Evolutionary conservation across 176 grass and related monocot species (phyloP).

Genomic region (Ampelocalamus luodianensis): DNA sequence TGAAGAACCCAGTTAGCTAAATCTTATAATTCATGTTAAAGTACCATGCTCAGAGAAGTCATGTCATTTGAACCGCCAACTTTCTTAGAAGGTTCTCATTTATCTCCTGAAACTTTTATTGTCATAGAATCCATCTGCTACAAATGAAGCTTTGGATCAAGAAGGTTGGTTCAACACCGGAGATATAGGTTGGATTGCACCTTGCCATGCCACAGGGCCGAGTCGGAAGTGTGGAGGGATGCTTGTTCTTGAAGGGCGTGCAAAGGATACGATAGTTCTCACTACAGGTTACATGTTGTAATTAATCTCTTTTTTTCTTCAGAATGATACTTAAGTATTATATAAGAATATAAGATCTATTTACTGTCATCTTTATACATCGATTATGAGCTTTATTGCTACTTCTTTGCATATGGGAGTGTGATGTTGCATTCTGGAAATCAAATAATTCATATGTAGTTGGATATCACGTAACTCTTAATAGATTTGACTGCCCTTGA

Average conservation of each 20-base stretch:
- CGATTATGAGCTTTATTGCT: background rate
- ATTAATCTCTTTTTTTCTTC: background rate
- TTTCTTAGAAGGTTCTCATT: slow-evolving; percentile 6
- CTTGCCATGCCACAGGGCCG: slow-evolving; percentile 54
- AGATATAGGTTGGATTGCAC: slow-evolving; percentile 96
- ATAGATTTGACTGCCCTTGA: slow-evolving; percentile 1
- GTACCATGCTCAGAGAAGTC: background rate
- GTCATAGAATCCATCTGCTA: slow-evolving; percentile 67
- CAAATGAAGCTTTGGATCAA: slow-evolving; percentile 68
- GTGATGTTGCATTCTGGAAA: background rate
- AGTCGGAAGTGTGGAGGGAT: slow-evolving; percentile 86
- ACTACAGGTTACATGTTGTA: slow-evolving; percentile 68
- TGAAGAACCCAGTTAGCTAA: background rate
- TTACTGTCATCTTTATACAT: background rate
- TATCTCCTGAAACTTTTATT: slow-evolving; percentile 12
- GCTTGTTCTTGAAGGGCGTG: slow-evolving; percentile 95
- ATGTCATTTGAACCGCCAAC: background rate
- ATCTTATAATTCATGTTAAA: slow-evolving; percentile 15
- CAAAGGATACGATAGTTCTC: slow-evolving; percentile 97
- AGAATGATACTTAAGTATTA: background rate
- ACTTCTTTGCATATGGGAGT: background rate
- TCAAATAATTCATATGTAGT: background rate
- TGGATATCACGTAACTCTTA: background rate
- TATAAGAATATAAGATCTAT: background rate
- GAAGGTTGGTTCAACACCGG: slow-evolving; percentile 83